Conservation (phyloP, 345 rosid species). For the Dipteronia dyeriana region DNA sequence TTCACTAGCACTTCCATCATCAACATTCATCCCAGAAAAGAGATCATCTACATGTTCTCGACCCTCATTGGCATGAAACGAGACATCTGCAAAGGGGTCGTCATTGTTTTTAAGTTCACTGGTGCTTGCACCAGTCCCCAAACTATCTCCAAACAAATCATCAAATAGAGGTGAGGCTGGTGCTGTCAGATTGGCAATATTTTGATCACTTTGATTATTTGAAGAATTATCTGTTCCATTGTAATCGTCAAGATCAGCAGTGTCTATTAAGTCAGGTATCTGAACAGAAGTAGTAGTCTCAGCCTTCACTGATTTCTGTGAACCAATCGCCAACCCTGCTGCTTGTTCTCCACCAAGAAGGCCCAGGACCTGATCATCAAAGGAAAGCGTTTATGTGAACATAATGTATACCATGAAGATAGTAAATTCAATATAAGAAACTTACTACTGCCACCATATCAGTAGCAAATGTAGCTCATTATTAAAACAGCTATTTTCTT, state of each 20-base stretch:
- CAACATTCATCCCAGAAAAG: constrained; percentile 81
- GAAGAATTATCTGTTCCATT: constrained; percentile 46
- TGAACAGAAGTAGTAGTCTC: constrained; percentile 40
- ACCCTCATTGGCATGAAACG: constrained; percentile 59
- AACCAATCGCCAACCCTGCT: constrained; percentile 38
- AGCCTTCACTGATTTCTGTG: constrained; percentile 49
- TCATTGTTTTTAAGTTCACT: constrained; percentile 52
- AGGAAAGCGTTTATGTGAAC: constrained; percentile 6
- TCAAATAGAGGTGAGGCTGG: constrained; percentile 54
- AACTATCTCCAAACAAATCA: constrained; percentile 73
- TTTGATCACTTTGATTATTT: constrained; percentile 39
- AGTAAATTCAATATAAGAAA: constrained; percentile 7
- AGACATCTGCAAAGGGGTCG: constrained; percentile 88
- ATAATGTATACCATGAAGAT: background rate
- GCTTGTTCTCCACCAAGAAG: constrained; percentile 64
- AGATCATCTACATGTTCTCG: constrained; percentile 55
- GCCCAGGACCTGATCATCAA: constrained; percentile 62
- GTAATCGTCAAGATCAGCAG: constrained; percentile 55
- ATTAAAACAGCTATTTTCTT: background rate
- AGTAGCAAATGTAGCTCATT: background rate
- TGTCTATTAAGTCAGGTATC: constrained; percentile 83
- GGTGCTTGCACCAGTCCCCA: constrained; percentile 35
- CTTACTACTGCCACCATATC: background rate
- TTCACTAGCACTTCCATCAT: constrained; percentile 44
- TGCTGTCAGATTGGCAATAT: constrained; percentile 33